Conservation (phyloP, 2,329 filamentous ascomycete species). For the Monosporascus sp. region DNA sequence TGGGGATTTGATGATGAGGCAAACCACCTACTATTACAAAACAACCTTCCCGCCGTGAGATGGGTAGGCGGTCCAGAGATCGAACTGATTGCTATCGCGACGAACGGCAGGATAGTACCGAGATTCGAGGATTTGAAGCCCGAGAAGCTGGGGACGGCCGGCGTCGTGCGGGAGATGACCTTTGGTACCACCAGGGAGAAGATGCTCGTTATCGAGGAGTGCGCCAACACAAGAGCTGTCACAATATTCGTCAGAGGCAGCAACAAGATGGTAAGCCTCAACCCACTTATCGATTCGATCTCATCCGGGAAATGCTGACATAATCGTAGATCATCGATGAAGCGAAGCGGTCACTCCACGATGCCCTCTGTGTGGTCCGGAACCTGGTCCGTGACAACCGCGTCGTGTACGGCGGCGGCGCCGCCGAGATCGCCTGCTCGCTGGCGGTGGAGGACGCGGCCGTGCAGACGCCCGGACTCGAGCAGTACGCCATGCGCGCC, state of each 20-base stretch:
- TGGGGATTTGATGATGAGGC: constrained; percentile 99
- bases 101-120: constrained; percentile 94
- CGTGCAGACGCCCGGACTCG: constrained; percentile 89
- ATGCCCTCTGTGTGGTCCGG: constrained; percentile 94
- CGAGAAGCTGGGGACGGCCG: constrained; percentile 86
- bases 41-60: constrained; percentile 88
- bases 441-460: constrained; percentile 93
- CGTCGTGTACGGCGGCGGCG: constrained; percentile 94
- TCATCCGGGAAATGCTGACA: constrained; percentile 3
- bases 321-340: constrained; percentile 84
- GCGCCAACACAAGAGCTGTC: constrained; percentile 93
- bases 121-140: constrained; percentile 90
- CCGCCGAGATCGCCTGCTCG: constrained; percentile 95
- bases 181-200: constrained; percentile 98
- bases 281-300: background rate
- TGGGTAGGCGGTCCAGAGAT: constrained; percentile 99
- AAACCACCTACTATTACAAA: constrained; percentile 94
- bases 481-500: constrained; percentile 98
- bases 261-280: constrained; percentile 87
- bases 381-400: constrained; percentile 95
- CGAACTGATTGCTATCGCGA: constrained; percentile 96
- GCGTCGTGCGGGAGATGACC: constrained; percentile 86
- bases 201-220: constrained; percentile 99
- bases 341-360: constrained; percentile 93
- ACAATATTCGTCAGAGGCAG: constrained; percentile 94